These are phyloP conservation scores for Aspergillus persii DNA, from an alignment of 2,329 filamentous ascomycete species.

Conservation along the genomic window DNA sequence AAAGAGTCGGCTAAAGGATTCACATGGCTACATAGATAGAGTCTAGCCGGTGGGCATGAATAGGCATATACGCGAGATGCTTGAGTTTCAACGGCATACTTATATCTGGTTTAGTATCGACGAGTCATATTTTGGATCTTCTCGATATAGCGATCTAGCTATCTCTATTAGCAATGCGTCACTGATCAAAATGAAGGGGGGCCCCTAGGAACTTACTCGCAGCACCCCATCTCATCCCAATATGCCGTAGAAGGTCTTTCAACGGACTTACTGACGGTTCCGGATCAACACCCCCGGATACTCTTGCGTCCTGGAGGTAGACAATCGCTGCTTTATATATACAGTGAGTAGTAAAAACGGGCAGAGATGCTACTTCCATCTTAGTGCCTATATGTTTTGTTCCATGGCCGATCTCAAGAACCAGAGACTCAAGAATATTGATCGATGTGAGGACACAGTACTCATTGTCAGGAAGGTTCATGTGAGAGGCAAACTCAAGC, in stretches of 20 bases:
- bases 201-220: neutral
- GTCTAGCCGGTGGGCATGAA: no score
- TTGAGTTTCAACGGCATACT: no score
- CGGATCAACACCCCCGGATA: neutral
- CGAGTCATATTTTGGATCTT: no score
- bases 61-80: no score
- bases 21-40: no score
- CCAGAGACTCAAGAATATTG: neutral
- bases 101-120: no score
- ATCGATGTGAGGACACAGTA: neutral
- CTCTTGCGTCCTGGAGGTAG: neutral
- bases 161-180: no score
- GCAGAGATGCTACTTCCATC: neutral
- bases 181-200: no score
- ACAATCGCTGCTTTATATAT: neutral
- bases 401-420: neutral
- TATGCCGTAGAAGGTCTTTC: neutral
- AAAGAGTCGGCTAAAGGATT: no score
- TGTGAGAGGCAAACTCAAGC: neutral
- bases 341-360: neutral
- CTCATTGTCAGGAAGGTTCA: neutral
- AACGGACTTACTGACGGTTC: neutral
- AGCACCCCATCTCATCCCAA: neutral
- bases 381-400: neutral
- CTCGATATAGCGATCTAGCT: no score